These are phyloP conservation scores for Torrubiellomyces zombiae DNA, from an alignment of 2,329 filamentous ascomycete genomes.

Conservation along the genomic window DNA sequence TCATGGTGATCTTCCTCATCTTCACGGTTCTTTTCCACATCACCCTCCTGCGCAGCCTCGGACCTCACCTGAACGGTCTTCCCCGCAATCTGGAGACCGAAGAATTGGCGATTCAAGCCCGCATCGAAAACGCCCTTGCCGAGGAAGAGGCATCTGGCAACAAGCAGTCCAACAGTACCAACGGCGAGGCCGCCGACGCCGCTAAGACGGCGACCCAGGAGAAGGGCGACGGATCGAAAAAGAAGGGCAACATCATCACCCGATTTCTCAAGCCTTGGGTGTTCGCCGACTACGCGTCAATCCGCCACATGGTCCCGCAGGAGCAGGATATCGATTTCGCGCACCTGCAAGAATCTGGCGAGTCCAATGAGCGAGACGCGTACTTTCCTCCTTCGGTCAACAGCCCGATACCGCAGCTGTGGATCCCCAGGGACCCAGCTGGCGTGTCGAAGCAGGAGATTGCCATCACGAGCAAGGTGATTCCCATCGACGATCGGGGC, in stretches of 20 bases:
- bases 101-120: slow-evolving; percentile 20
- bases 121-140: slow-evolving; percentile 7
- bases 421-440: slow-evolving; percentile 57
- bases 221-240: slow-evolving; percentile 12
- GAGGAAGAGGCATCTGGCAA: slow-evolving; percentile 7
- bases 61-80: slow-evolving; percentile 54
- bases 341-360: slow-evolving; percentile 40
- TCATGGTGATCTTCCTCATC: slow-evolving; percentile 61
- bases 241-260: slow-evolving; percentile 34
- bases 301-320: slow-evolving; percentile 55
- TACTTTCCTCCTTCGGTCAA: slow-evolving; percentile 58
- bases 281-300: slow-evolving; percentile 52
- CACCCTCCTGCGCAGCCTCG: slow-evolving; percentile 50
- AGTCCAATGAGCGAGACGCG: slow-evolving; percentile 44
- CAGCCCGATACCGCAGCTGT: slow-evolving; percentile 45
- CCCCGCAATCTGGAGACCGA: slow-evolving; percentile 42
- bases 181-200: slow-evolving; percentile 4
- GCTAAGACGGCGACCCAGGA: slow-evolving; percentile 6
- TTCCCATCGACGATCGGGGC: slow-evolving; percentile 57
- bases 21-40: slow-evolving; percentile 65
- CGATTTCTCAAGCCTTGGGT: slow-evolving; percentile 62
- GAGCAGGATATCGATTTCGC: slow-evolving; percentile 25
- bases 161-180: slow-evolving; percentile 4
- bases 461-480: slow-evolving; percentile 45
- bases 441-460: slow-evolving; percentile 60